Evolutionary conservation across 371 early-diverging fungal genomes (phyloP), one percentile per base, ranked within the genome.

Genomic region (Rhizopus sp.): DNA sequence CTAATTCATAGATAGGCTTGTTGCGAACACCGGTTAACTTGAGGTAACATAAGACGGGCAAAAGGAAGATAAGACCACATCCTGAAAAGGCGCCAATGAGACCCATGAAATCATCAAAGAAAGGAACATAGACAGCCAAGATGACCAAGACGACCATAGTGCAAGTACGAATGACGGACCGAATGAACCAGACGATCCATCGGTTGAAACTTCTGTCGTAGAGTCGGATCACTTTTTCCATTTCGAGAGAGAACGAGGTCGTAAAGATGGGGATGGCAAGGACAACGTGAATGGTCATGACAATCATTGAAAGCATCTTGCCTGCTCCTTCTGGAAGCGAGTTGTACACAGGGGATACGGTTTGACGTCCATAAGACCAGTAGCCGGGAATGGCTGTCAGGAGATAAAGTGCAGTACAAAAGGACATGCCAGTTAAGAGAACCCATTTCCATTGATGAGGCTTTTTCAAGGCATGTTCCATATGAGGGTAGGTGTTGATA

Each of bases 211-310:
- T 17, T 41, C 60, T 60, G 51, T 72, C 72, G 12, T 60, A 49
- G 12, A 54, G 38, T 4, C 50, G 54, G 53, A 78, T 53, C 37
- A 70, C 80, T 12, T 69, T 50, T 60, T 88, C 89, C 30, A 87
- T 72, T 59, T 89, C 87, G 37, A 84, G 66, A 40, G 90, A 85
- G 60, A 94, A 89, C 9, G 92, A 84, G 0, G 91, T 90, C 46
- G 91, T 68, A 53, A 88, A 80, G 30, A 93, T 81, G 2, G 94
- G 94, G 46, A 88, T 86, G 23, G 93, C 92, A 17, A 92, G 68
- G 10, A 92, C 66, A 29, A 92, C 91, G 52, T 93, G 93, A 10
- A 86, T 72, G 0, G 91, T 89, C 65, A 93, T 87, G 62, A 91
- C 82, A 48, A 85, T 82, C 55, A 88, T 83, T 30, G 91, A 78